A percentile compares a stretch with the other conserved stretches of the same genome.
Evolutionary conservation across 1,139 yeast genomes (phyloP).

Genomic region (Wickerhamiella pararugosa): DNA sequence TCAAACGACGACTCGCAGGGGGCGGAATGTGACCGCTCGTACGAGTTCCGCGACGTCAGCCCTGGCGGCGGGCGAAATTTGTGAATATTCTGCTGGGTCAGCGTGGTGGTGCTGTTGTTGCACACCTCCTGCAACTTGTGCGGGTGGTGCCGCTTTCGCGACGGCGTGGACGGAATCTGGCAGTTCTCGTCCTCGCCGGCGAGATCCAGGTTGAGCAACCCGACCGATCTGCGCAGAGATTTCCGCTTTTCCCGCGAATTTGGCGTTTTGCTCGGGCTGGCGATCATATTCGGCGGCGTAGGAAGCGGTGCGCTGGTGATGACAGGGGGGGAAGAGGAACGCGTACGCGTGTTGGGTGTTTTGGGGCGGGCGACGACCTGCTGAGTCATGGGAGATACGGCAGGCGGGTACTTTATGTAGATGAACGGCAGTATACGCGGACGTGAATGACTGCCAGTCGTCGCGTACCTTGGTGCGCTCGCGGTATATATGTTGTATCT

Average conservation of each 20-base stretch:
- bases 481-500: too few relatives aligned
- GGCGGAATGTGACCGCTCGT: conserved; percentile 4
- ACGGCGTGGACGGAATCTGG: conserved; percentile 9
- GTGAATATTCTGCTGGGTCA: conserved; percentile 3
- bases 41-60: conserved; percentile 6
- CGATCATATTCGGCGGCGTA: too few relatives aligned
- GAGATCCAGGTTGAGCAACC: conserved; percentile 28
- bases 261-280: too few relatives aligned
- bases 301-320: too few relatives aligned
- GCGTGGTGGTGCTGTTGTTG: background rate
- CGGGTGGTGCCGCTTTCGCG: conserved; percentile 17
- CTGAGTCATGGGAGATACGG: too few relatives aligned
- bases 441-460: too few relatives aligned
- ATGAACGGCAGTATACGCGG: too few relatives aligned
- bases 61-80: conserved; percentile 7
- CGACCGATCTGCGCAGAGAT: conserved; percentile 25
- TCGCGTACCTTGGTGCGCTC: too few relatives aligned
- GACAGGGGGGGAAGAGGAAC: too few relatives aligned
- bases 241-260: conserved; percentile 6
- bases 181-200: conserved; percentile 17
- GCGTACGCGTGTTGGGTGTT: too few relatives aligned
- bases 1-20: conserved; percentile 41
- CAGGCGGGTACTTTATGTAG: too few relatives aligned
- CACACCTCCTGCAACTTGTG: conserved; percentile 2
- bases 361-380: too few relatives aligned